Conservation (phyloP, 352 stramenopile genomes). For the Phytophthora pini region DNA sequence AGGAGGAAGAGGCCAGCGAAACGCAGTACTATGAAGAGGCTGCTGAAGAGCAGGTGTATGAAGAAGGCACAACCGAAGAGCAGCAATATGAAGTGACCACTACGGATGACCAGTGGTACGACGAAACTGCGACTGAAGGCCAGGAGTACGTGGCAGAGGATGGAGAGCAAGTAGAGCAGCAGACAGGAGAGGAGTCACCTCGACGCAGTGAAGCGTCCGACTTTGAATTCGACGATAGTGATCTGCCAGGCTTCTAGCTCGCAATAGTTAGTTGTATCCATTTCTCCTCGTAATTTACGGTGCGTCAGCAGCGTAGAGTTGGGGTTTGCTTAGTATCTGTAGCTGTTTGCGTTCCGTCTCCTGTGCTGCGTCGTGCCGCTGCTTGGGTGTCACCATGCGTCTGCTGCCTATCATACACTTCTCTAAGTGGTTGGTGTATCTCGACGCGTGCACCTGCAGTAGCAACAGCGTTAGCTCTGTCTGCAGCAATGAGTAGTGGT, state of each 20-base stretch:
- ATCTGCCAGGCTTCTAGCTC: conserved; percentile 57
- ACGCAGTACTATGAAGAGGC: conserved; percentile 15
- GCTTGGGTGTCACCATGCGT: conserved; percentile 48
- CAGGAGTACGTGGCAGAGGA: conserved; percentile 17
- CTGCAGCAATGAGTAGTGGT: neutral
- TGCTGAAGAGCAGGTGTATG: conserved; percentile 2
- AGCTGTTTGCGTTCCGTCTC: conserved; percentile 48
- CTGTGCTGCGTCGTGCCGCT: conserved; percentile 42
- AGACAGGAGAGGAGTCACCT: conserved; percentile 23
- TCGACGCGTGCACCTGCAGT: conserved; percentile 63
- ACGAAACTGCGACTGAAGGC: conserved; percentile 19
- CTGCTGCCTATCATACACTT: conserved; percentile 73
- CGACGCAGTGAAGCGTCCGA: conserved; percentile 47
- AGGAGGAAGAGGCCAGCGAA: conserved; percentile 3
- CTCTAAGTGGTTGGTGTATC: conserved; percentile 76
- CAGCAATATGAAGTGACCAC: conserved; percentile 18
- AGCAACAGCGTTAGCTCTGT: conserved; percentile 2
- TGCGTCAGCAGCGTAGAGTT: conserved; percentile 26
- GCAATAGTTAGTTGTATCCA: conserved; percentile 16
- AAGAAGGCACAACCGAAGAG: conserved; percentile 8
- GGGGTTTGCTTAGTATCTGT: conserved; percentile 42
- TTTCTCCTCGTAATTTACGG: conserved; percentile 12
- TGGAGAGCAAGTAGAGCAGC: conserved; percentile 15
- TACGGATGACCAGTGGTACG: conserved; percentile 12
- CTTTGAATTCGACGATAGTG: conserved; percentile 66